A percentile compares a stretch with the other conserved stretches of the same genome.
phyloP scores from a whole-genome alignment of 2,329 filamentous ascomycete species.

The Lojkania enalia region DNA sequence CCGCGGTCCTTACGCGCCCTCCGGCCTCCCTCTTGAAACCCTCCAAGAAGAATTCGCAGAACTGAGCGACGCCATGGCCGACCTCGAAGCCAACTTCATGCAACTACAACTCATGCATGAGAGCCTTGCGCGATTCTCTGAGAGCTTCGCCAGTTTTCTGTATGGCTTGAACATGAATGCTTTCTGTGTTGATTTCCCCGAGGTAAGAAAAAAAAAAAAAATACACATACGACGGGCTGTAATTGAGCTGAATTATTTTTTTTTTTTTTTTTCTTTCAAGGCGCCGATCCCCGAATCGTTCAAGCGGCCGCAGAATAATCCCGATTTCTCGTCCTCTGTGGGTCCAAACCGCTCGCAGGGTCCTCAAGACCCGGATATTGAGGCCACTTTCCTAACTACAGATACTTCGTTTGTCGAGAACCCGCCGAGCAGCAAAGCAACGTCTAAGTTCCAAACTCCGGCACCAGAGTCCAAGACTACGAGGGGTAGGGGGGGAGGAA shows the following conservation, averaged over 20 bases:
- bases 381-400: slow-evolving; percentile 91
- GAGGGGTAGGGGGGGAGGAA: slow-evolving; percentile 39
- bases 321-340: slow-evolving; percentile 24
- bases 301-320: slow-evolving; percentile 46
- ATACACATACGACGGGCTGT: no score
- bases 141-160: slow-evolving; percentile 93
- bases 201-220: slow-evolving; percentile 67
- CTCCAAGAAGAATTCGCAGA: slow-evolving; percentile 93
- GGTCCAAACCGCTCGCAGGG: slow-evolving; percentile 28
- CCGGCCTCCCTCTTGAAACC: slow-evolving; percentile 71
- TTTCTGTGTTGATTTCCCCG: slow-evolving; percentile 96
- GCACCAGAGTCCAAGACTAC: slow-evolving; percentile 32
- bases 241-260: slow-evolving; percentile 3
- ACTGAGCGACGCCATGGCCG: slow-evolving; percentile 89
- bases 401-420: slow-evolving; percentile 92
- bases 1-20: slow-evolving; percentile 53
- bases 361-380: slow-evolving; percentile 53
- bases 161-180: slow-evolving; percentile 99
- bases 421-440: slow-evolving; percentile 62
- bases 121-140: slow-evolving; percentile 87
- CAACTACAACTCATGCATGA: slow-evolving; percentile 97
- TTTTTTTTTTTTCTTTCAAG: no score
- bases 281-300: slow-evolving; percentile 85
- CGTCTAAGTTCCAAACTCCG: slow-evolving; percentile 46
- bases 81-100: slow-evolving; percentile 96